Base-by-base conservation (phyloP, 441 rosid genomes). In the Codiaeum variegatum region DNA sequence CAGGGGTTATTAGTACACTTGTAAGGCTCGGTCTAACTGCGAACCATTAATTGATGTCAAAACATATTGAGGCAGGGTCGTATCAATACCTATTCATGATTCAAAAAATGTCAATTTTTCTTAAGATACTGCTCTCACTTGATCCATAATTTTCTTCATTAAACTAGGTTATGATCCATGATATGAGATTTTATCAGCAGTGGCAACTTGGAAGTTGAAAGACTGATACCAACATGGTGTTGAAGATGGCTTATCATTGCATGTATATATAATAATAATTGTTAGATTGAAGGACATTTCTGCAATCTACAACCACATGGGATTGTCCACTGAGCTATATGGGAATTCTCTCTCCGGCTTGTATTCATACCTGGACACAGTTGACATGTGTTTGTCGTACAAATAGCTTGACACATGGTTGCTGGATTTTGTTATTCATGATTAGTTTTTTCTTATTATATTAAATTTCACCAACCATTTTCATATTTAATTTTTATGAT, bases 351-450 rank as follows among this genome's bases (percentile, higher is more conserved):
- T n/a, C 4, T 18, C 21, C 67, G 21, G n/a, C 46, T 31, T 59
- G 18, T 6, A 60, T 6, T 54, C 63, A 42, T 11, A 40, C 40
- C 55, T n/a, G 55, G 10, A 59, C 19, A 69, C 66, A 69, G 49
- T 56, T 44, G 55, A 58, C 66, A 28, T 44, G 26, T 34, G 18
- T 21, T 29, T 73, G 66, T 3, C 56, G 2, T 56, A 15, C 31
- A 18, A 69, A 44, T 24, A 46, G 15, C 60, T 0, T 4, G 16
- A 8, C 59, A 21, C 10, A 36, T 67, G 73, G 63, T 31, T 49
- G 73, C 46, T 73, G 73, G 73, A 69, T 78, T 40, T 68, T 66
- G 74, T 52, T 61, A 66, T 61, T 38, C 44, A 29, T 19, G n/a
- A 32, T 26, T 60, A 11, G 10, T 13, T 62, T 46, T 31, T 0